Conservation (phyloP, 352 stramenopile genomes). For the Pythium sp. region DNA sequence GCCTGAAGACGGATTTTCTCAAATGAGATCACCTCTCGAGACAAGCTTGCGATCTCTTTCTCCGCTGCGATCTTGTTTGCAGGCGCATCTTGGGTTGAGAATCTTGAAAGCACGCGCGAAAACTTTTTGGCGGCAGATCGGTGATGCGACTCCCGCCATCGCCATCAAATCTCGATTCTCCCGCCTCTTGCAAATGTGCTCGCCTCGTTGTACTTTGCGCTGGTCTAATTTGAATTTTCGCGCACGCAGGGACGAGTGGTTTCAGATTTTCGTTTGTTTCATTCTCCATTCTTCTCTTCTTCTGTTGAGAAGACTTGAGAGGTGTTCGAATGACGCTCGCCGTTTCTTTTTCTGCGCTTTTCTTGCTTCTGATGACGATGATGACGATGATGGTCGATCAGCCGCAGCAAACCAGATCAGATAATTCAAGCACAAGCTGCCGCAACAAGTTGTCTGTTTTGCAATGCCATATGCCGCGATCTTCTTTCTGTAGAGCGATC, state of each 20-base stretch:
- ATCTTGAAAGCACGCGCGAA: conserved; percentile 8
- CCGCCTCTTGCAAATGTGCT: not conserved
- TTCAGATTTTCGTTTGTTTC: not conserved
- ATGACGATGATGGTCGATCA: not conserved
- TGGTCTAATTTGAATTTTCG: not conserved
- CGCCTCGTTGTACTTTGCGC: not conserved
- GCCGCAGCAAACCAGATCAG: not conserved
- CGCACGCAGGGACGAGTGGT: not conserved
- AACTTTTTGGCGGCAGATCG: not conserved
- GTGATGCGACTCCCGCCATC: not conserved
- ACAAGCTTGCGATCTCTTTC: not conserved
- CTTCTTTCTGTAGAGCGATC: no score
- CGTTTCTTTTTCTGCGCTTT: conserved; percentile 5
- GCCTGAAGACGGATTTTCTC: not conserved
- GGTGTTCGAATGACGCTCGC: no score
- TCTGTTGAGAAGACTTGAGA: not conserved
- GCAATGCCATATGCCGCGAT: not conserved
- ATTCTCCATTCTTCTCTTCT: not conserved
- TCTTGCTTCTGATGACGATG: not conserved
- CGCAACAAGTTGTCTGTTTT: not conserved
- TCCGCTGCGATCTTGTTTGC: not conserved
- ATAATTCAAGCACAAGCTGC: not conserved
- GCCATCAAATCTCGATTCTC: not conserved
- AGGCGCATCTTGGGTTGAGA: conserved; percentile 2
- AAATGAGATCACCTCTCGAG: conserved; percentile 3